phyloP scores from a whole-genome alignment of 2,329 filamentous ascomycete species.

The Aureobasidium sp. region DNA sequence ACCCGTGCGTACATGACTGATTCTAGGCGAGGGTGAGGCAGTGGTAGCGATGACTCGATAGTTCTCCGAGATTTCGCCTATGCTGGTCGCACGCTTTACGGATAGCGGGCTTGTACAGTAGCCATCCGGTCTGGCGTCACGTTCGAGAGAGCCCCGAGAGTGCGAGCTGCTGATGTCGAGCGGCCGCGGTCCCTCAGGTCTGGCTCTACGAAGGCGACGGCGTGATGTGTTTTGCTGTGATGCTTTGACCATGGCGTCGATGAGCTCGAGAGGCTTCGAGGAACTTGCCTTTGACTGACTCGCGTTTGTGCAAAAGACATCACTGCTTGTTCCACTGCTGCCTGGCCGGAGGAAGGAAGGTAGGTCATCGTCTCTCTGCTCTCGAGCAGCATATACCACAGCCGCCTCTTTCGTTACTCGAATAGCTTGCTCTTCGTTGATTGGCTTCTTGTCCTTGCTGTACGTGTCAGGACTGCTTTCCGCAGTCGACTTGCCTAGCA shows the following conservation, averaged over 20 bases:
- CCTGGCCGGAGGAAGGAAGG: neutral
- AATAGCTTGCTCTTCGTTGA: neutral
- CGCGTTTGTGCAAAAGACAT: slow-evolving; percentile 12
- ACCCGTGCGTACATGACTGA: neutral
- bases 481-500: neutral
- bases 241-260: slow-evolving; percentile 15
- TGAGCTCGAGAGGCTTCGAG: slow-evolving; percentile 10
- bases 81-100: neutral
- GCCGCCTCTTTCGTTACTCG: slow-evolving; percentile 9
- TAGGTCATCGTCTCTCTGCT: neutral
- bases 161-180: neutral
- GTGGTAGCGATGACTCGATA: slow-evolving; percentile 4
- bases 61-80: neutral
- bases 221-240: slow-evolving; percentile 12
- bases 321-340: slow-evolving; percentile 3
- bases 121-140: neutral
- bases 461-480: neutral
- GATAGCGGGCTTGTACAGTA: slow-evolving; percentile 8
- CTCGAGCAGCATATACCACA: neutral
- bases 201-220: slow-evolving; percentile 12
- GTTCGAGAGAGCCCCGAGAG: neutral
- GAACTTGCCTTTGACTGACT: slow-evolving; percentile 2
- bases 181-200: slow-evolving; percentile 9
- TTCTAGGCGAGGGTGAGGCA: slow-evolving; percentile 2
- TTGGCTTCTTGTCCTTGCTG: neutral